Percentiles rank a stretch among this genome's conserved stretches.
phyloP scores from a whole-genome alignment of 1,139 yeast genomes.

The Suhomyces taliae region DNA sequence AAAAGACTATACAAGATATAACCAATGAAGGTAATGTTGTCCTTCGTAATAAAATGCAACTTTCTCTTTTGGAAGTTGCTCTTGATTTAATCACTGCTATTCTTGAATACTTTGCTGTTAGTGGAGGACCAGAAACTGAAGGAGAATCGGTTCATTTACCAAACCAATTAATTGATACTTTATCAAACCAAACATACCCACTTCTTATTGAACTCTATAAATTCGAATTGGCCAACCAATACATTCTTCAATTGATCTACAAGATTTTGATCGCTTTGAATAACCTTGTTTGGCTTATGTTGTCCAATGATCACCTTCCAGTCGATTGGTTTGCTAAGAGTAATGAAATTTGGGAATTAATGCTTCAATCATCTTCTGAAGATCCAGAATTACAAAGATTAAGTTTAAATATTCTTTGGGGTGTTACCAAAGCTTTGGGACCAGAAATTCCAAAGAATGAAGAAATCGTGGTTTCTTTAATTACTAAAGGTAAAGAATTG shows the following conservation, averaged over 20 bases:
- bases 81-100: conserved; percentile 75
- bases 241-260: conserved; percentile 40
- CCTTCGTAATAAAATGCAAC: conserved; percentile 49
- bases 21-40: conserved; percentile 18
- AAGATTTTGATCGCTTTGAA: conserved; percentile 68
- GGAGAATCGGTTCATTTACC: conserved; percentile 22
- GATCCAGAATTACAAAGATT: conserved; percentile 40
- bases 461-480: conserved; percentile 25
- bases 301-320: conserved; percentile 35
- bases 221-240: conserved; percentile 28
- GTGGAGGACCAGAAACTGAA: conserved; percentile 20
- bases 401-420: conserved; percentile 63
- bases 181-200: conserved; percentile 39
- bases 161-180: conserved; percentile 24
- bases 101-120: conserved; percentile 55
- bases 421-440: conserved; percentile 48
- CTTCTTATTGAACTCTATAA: conserved; percentile 39
- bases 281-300: conserved; percentile 61
- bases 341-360: conserved; percentile 38
- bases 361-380: conserved; percentile 21
- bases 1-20: conserved; percentile 13
- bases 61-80: conserved; percentile 66
- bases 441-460: conserved; percentile 26
- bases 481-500: conserved; percentile 21
- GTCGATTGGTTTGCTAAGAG: conserved; percentile 36